These are phyloP conservation scores for Penicillium decumbens DNA, from an alignment of 2,329 filamentous ascomycete species.

Conservation along the genomic window DNA sequence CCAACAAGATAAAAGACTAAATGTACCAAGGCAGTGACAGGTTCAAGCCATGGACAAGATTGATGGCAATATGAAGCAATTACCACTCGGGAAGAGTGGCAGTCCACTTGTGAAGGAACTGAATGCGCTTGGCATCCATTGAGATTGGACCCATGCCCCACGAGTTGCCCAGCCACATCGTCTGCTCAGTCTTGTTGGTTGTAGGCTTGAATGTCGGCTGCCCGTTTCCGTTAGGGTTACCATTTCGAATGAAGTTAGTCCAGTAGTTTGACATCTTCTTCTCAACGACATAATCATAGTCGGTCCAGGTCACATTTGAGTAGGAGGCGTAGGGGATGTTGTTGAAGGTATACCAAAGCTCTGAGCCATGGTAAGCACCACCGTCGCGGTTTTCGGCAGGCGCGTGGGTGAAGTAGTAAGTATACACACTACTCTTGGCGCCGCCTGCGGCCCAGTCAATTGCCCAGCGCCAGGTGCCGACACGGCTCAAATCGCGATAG, in stretches of 20 bases:
- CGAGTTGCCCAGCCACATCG: not conserved
- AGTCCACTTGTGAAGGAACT: constrained; percentile 4
- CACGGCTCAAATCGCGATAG: constrained; percentile 23
- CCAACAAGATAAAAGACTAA: too few species aligned
- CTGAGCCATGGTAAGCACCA: not conserved
- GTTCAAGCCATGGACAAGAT: too few species aligned
- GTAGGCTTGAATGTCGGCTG: too few species aligned
- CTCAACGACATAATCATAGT: constrained; percentile 22
- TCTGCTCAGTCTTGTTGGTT: too few species aligned
- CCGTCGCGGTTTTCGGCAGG: not conserved
- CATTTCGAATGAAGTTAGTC: constrained; percentile 30
- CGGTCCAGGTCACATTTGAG: constrained; percentile 12
- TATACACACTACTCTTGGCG: constrained; percentile 18
- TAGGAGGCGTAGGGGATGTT: not conserved
- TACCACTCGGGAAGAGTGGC: constrained; percentile 1
- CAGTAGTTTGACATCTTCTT: constrained; percentile 29
- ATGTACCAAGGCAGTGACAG: too few species aligned
- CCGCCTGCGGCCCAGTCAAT: constrained; percentile 17
- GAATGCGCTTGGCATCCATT: not conserved
- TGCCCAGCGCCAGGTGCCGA: constrained; percentile 25
- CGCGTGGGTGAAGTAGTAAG: not conserved
- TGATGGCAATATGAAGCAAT: not conserved
- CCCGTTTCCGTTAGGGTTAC: constrained; percentile 27
- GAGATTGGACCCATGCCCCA: constrained; percentile 1
- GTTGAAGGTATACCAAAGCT: not conserved